Conservation (phyloP, 148 eudicot genomes). For the Rheum nobile region DNA sequence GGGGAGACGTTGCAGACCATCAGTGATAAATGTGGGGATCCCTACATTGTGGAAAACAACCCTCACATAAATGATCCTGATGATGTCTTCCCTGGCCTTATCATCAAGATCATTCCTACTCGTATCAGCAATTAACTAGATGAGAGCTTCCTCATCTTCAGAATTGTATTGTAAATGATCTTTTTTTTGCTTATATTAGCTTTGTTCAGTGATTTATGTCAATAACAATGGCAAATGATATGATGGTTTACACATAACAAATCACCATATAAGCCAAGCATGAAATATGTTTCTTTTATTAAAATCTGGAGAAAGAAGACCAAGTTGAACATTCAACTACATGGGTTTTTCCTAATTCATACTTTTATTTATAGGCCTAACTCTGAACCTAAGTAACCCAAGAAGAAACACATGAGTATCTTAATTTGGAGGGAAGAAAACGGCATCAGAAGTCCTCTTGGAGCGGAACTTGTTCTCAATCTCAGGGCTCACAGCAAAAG, state of each 20-base stretch:
- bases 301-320: background rate
- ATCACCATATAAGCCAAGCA: no score
- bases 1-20: constrained; percentile 69
- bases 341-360: background rate
- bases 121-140: background rate
- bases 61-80: constrained; percentile 80
- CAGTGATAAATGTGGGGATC: constrained; percentile 76
- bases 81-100: constrained; percentile 74
- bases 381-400: background rate
- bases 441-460: constrained; percentile 52
- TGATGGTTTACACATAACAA: no score
- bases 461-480: constrained; percentile 49
- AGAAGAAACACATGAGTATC: background rate
- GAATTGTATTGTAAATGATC: background rate
- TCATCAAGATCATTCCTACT: constrained; percentile 55
- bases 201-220: no score
- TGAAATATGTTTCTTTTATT: background rate
- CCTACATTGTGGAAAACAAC: constrained; percentile 66
- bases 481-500: constrained; percentile 59
- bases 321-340: background rate
- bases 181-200: background rate
- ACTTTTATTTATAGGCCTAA: background rate
- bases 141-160: background rate
- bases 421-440: constrained; percentile 65
- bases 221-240: no score